phyloP scores from a whole-genome alignment of 768 basidiomycete genomes.

The Pleurotus giganteus region DNA sequence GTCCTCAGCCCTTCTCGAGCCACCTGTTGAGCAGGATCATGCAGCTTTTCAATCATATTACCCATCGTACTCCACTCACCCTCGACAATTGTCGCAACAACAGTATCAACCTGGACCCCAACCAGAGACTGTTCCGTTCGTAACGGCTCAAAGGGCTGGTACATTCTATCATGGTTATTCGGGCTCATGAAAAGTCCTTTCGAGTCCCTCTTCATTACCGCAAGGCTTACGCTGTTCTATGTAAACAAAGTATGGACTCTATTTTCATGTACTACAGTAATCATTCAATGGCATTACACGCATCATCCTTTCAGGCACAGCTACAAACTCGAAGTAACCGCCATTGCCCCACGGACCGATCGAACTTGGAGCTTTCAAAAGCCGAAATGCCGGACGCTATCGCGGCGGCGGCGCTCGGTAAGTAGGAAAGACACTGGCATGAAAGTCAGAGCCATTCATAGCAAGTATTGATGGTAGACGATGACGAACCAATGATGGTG shows the following conservation, averaged over 20 bases:
- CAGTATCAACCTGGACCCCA: not conserved
- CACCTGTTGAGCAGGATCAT: not conserved
- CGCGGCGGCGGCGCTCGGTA: constrained; percentile 6
- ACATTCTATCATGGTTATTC: not conserved
- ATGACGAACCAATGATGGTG: not conserved
- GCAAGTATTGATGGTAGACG: not conserved
- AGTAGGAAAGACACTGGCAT: constrained; percentile 4
- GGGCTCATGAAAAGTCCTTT: too few relatives aligned
- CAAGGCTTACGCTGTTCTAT: too few relatives aligned
- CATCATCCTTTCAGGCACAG: too few relatives aligned
- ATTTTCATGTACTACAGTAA: too few relatives aligned
- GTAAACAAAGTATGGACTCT: too few relatives aligned
- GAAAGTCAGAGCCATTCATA: not conserved
- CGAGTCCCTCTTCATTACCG: too few relatives aligned
- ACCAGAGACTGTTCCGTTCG: not conserved
- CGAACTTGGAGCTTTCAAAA: too few relatives aligned
- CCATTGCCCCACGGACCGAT: too few relatives aligned
- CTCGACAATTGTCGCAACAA: not conserved
- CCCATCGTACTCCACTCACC: not conserved
- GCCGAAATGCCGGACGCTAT: not conserved
- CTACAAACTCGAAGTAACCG: too few relatives aligned
- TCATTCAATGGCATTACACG: too few relatives aligned
- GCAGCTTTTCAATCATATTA: not conserved
- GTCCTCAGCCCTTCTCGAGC: not conserved
- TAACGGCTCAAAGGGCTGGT: too few relatives aligned